Evolutionary conservation across 495 filamentous ascomycete genomes (phyloP).

Genomic region (Aspergillus indologenus): DNA sequence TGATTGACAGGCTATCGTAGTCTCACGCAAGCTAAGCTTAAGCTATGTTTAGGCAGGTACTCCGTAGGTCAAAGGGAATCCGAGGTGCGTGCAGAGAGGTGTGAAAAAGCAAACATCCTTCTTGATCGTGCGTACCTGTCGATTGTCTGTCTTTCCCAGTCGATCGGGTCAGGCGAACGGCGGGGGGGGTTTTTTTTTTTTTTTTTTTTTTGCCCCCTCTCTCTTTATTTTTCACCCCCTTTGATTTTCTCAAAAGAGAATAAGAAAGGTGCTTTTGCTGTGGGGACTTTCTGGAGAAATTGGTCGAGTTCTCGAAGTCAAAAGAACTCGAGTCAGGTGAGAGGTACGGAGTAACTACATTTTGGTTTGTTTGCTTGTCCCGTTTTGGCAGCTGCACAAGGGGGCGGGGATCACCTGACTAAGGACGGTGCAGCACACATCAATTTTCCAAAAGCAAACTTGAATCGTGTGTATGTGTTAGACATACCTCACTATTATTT

Average conservation of each 20-base stretch:
- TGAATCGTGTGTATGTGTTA: background rate
- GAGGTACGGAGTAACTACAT: background rate
- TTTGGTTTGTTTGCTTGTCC: background rate
- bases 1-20: slow-evolving; percentile 5
- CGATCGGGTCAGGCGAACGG: slow-evolving; percentile 15
- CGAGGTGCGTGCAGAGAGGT: slow-evolving; percentile 13
- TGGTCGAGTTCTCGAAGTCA: background rate
- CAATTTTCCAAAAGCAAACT: background rate
- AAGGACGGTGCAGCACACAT: background rate
- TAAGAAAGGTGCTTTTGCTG: background rate
- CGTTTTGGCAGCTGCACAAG: background rate
- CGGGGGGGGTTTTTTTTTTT: slow-evolving; percentile 1
- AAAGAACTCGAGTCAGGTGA: background rate
- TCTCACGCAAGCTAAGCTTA: slow-evolving; percentile 29
- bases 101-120: slow-evolving; percentile 29
- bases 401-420: background rate
- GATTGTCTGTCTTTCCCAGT: slow-evolving; percentile 9
- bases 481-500: too few relatives aligned
- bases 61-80: background rate
- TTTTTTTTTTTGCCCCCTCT: background rate
- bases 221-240: too few relatives aligned
- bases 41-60: slow-evolving; percentile 24
- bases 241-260: background rate
- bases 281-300: background rate
- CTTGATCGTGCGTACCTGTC: slow-evolving; percentile 13